Conservation (phyloP, 2,329 filamentous ascomycete genomes). For the Nectriaceae sp. region DNA sequence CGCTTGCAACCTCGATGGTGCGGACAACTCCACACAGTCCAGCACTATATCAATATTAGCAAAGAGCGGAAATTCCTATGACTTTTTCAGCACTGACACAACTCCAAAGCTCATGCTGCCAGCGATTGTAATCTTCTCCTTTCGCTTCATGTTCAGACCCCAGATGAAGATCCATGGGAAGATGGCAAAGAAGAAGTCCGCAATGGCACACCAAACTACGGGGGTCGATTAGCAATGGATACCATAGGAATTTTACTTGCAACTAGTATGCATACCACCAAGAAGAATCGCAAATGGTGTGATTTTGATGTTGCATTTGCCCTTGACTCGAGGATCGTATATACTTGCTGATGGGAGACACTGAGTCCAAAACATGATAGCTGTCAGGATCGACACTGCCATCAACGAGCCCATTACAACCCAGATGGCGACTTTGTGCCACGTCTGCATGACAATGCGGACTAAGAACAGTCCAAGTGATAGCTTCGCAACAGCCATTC, state of each 20-base stretch:
- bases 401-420: conserved; percentile 25
- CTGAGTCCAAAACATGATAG: conserved; percentile 19
- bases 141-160: conserved; percentile 43
- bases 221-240: too few relatives aligned
- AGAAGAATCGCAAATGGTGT: conserved; percentile 21
- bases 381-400: conserved; percentile 16
- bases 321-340: conserved; percentile 17
- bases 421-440: conserved; percentile 40
- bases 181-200: conserved; percentile 40
- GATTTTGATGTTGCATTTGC: conserved; percentile 18
- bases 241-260: too few relatives aligned
- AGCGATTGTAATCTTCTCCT: conserved; percentile 44
- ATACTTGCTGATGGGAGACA: conserved; percentile 21
- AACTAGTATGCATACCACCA: conserved; percentile 19
- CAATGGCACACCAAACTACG: conserved; percentile 23
- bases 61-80: neutral
- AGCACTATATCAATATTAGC: conserved; percentile 7
- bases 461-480: conserved; percentile 42
- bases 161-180: conserved; percentile 46
- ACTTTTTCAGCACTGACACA: conserved; percentile 32
- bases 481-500: conserved; percentile 41
- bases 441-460: conserved; percentile 34
- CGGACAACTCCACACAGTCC: conserved; percentile 17
- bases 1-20: conserved; percentile 13
- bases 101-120: conserved; percentile 43